Conservation (phyloP, 2,329 filamentous ascomycete genomes). For the Curvularia lunata region DNA sequence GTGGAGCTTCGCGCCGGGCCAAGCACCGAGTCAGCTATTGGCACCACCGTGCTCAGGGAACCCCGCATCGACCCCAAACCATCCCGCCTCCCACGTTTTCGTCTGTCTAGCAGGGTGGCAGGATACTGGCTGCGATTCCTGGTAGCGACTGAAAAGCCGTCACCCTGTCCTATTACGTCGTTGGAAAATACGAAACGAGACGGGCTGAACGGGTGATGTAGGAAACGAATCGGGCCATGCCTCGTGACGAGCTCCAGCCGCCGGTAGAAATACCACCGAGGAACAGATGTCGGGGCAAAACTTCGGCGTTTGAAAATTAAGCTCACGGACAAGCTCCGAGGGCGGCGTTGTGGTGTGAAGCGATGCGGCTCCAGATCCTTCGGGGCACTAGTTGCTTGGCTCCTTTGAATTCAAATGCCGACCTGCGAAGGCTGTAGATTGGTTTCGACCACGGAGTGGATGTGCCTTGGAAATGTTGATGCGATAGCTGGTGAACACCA, state of each 20-base stretch:
- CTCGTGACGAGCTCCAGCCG: conserved; percentile 13
- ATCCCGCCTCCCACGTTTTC: conserved; percentile 7
- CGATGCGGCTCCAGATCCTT: conserved; percentile 48
- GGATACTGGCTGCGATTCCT: not conserved
- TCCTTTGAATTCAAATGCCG: conserved; percentile 52
- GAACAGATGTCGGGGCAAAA: conserved; percentile 2
- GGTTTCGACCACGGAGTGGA: not conserved
- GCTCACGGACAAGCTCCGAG: conserved; percentile 23
- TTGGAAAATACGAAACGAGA: not conserved
- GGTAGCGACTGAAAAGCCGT: conserved; percentile 1
- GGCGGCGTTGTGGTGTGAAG: conserved; percentile 19
- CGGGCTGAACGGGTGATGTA: conserved; percentile 4
- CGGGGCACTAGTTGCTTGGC: conserved; percentile 58
- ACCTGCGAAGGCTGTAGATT: conserved; percentile 17
- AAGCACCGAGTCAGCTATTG: conserved; percentile 10
- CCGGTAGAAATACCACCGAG: conserved; percentile 8
- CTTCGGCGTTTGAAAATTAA: conserved; percentile 3
- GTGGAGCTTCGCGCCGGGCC: conserved; percentile 21
- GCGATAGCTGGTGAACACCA: not conserved
- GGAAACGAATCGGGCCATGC: conserved; percentile 3
- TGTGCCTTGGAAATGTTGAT: not conserved
- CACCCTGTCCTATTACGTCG: not conserved
- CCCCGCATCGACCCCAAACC: conserved; percentile 19
- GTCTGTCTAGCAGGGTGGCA: conserved; percentile 1
- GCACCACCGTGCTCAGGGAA: conserved; percentile 1